Percentiles rank a stretch among this genome's conserved stretches.
Conservation (phyloP, 2,329 filamentous ascomycete species). For the Penicillium brasilianum region DNA sequence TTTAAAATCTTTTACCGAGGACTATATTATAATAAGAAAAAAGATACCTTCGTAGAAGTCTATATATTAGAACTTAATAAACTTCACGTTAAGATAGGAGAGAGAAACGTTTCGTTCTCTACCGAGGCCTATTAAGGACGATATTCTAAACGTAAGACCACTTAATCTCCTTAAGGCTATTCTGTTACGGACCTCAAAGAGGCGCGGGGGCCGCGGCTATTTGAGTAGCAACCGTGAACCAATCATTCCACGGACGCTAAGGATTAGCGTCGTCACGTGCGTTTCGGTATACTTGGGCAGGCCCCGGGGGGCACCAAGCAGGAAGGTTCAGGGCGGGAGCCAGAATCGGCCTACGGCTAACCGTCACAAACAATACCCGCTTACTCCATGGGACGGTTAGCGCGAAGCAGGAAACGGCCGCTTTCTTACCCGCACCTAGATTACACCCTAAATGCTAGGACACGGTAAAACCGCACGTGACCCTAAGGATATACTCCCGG, state of each 20-base stretch:
- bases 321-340: too few relatives aligned
- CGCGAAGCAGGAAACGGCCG: too few relatives aligned
- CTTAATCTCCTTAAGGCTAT: not conserved
- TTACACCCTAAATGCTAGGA: not conserved
- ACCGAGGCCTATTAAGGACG: not conserved
- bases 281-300: too few relatives aligned
- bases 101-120: not conserved
- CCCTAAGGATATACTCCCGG: too few relatives aligned
- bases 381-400: not conserved
- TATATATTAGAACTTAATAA: not conserved
- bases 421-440: too few relatives aligned
- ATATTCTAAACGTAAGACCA: not conserved
- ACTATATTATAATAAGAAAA: slow-evolving; percentile 18
- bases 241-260: not conserved
- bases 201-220: not conserved
- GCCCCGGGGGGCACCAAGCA: too few relatives aligned
- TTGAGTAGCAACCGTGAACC: not conserved
- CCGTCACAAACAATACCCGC: not conserved
- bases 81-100: too few relatives aligned
- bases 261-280: not conserved
- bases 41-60: not conserved
- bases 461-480: not conserved
- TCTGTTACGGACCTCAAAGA: not conserved
- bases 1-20: too few relatives aligned
- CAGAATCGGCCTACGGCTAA: not conserved